These are phyloP conservation scores for Aethionema arabicum DNA, from an alignment of 345 rosid genomes.

Conservation along the genomic window DNA sequence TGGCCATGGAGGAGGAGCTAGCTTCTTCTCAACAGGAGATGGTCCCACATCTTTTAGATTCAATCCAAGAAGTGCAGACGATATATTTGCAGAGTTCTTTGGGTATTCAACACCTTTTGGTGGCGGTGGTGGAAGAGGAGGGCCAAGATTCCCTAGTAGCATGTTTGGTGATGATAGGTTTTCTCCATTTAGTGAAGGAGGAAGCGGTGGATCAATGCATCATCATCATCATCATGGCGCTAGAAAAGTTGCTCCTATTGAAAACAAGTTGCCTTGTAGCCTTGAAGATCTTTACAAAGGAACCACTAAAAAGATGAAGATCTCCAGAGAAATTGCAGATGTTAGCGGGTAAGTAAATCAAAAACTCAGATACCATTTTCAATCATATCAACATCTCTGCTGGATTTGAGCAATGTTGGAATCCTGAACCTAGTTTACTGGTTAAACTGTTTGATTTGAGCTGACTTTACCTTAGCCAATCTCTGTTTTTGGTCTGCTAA, in stretches of 20 bases:
- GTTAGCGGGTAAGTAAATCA: slow-evolving; percentile 44
- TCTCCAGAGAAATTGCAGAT: slow-evolving; percentile 56
- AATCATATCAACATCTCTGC: background rate
- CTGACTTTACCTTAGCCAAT: background rate
- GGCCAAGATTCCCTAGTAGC: slow-evolving; percentile 50
- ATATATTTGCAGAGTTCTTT: slow-evolving; percentile 73
- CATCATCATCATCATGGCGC: slow-evolving; percentile 37
- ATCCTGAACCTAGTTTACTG: too few relatives aligned
- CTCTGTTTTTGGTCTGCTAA: slow-evolving; percentile 1
- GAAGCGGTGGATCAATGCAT: slow-evolving; percentile 44
- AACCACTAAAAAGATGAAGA: slow-evolving; percentile 64
- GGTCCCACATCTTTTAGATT: slow-evolving; percentile 61
- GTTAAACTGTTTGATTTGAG: slow-evolving; percentile 11
- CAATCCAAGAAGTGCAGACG: slow-evolving; percentile 65
- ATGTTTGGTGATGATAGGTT: slow-evolving; percentile 65
- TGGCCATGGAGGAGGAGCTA: slow-evolving; percentile 56
- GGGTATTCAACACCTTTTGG: slow-evolving; percentile 62
- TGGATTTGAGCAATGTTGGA: background rate
- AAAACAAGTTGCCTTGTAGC: slow-evolving; percentile 54
- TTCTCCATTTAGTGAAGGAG: slow-evolving; percentile 55
- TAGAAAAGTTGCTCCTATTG: slow-evolving; percentile 51
- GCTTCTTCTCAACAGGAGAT: slow-evolving; percentile 73
- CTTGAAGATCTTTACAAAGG: slow-evolving; percentile 64
- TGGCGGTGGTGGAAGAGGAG: slow-evolving; percentile 41
- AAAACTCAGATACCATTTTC: slow-evolving; percentile 1